Percentiles rank a stretch among this genome's conserved stretches.
phyloP scores from a whole-genome alignment of 73 alveolate species.

The Paramecium octaurelia region DNA sequence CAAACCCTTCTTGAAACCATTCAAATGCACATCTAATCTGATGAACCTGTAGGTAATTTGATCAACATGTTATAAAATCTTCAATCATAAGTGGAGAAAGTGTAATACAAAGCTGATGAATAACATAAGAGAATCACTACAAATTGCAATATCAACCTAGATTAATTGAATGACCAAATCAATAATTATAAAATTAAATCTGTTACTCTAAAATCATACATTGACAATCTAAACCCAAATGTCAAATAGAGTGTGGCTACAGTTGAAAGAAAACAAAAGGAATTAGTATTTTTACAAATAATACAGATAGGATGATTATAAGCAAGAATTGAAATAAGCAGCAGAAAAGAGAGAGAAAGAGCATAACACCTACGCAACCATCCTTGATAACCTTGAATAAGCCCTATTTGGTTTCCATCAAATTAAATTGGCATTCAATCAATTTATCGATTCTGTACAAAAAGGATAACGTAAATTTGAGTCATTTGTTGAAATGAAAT shows the following conservation, averaged over 20 bases:
- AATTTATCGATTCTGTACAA: neutral
- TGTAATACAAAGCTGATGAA: slow-evolving; percentile 6
- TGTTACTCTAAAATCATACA: neutral
- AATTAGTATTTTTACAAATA: neutral
- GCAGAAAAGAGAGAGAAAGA: neutral
- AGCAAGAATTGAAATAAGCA: neutral
- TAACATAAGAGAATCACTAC: neutral
- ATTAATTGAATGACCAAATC: neutral
- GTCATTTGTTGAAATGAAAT: slow-evolving; percentile 15
- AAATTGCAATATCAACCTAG: neutral
- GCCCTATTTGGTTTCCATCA: slow-evolving; percentile 31
- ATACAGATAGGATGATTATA: slow-evolving; percentile 12
- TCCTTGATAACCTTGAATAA: slow-evolving; percentile 8
- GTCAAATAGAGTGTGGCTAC: neutral
- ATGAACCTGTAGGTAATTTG: slow-evolving; percentile 39
- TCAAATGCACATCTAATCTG: slow-evolving; percentile 24
- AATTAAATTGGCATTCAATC: neutral
- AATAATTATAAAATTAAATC: neutral
- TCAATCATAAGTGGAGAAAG: neutral
- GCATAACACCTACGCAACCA: neutral
- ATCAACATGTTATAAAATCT: neutral
- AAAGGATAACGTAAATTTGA: slow-evolving; percentile 31
- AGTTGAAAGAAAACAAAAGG: slow-evolving; percentile 29
- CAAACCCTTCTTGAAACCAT: slow-evolving; percentile 28
- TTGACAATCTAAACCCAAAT: slow-evolving; percentile 3